Percentiles rank a stretch among this genome's conserved stretches.
Conservation (phyloP, 352 stramenopile species). For the Blastocystis sp. region DNA sequence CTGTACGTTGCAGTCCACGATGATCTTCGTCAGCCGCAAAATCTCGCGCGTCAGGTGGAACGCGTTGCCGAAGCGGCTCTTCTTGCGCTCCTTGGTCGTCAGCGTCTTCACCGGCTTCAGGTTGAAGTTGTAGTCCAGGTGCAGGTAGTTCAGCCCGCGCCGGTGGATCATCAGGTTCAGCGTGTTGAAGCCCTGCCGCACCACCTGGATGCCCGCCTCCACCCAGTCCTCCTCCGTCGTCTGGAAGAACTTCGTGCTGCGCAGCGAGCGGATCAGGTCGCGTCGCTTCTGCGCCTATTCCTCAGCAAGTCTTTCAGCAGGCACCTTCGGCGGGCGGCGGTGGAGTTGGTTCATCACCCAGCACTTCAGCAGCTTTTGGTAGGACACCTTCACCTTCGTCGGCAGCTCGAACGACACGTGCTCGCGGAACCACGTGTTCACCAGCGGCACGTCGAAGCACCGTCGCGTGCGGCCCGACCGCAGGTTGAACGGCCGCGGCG, state of each 20-base stretch:
- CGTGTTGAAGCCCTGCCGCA: conserved; percentile 99
- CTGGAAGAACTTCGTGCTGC: conserved; percentile 99
- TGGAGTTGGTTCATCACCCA: conserved; percentile 98
- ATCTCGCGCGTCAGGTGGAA: conserved; percentile 94
- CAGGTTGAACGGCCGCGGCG: conserved; percentile 93
- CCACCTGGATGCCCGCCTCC: conserved; percentile 94
- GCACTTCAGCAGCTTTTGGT: conserved; percentile 99
- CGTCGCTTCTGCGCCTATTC: conserved; percentile 85
- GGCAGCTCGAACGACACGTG: conserved; percentile 94
- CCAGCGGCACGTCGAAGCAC: conserved; percentile 93
- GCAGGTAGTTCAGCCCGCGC: conserved; percentile 98
- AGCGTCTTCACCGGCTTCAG: conserved; percentile 99
- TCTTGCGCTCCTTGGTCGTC: conserved; percentile 99
- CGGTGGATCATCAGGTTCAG: conserved; percentile 98
- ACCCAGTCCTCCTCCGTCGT: conserved; percentile 98
- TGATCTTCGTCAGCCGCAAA: conserved; percentile 95
- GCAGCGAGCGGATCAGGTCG: conserved; percentile 95
- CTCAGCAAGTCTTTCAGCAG: conserved; percentile 78
- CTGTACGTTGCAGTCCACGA: conserved; percentile 98
- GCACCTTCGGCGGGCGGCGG: conserved; percentile 76
- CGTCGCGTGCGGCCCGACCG: conserved; percentile 89
- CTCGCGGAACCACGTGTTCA: conserved; percentile 98
- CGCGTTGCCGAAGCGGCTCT: conserved; percentile 91
- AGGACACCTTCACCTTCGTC: conserved; percentile 97
- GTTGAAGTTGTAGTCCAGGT: conserved; percentile 99